Evolutionary conservation across 129 eudicot species (phyloP), one percentile per base, ranked within the genome.

Genomic region (Tagetes erecta): DNA sequence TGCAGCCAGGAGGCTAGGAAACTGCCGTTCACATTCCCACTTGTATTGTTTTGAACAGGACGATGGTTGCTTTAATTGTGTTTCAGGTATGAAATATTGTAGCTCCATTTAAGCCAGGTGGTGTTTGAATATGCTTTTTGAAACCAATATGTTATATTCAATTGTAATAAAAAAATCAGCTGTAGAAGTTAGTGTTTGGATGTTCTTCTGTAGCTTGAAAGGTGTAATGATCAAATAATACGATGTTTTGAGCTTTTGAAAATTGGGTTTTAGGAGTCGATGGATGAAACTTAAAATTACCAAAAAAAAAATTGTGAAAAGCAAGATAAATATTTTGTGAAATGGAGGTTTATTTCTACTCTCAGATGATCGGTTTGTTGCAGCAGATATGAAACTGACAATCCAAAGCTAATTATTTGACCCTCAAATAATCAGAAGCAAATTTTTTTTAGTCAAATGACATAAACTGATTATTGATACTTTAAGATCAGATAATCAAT

Each of bases 51-150:
- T 82, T 81, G 62, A 84, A 64, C 91, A 82, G 62, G 85, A 92
- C 57, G 91, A 85, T 35, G 80, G 83, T 67, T 87, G 85, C 86
- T 86, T 76, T 85, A 89, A 84, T 79, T 85, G 84, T 63, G 76
- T 62, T 70, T 70, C 90, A 76, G 98, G 96, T 87, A 72, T 60
- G 76, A 40, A 66, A 42, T 38, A 47, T 68, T 44, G 37, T 41
- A 39, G 72, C 35, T 49, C 49, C 36, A 50, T 30, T 62, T 10
- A 69, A 36, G 46, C 46, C 46, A 42, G 45, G 27, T 10, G 44
- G 8, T 62, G 8, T 11, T 13, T 62, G 67, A 44, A 62, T 62
- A 37, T 35, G 67, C 11, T 5, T 62, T 20, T 36, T 4, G 44
- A 11, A 36, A 62, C 27, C 9, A 3, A 11, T 12, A 62, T 62